Evolutionary conservation across 164 flowering plant genomes (phyloP).

Genomic region (grape (Vitis vinifera)): DNA sequence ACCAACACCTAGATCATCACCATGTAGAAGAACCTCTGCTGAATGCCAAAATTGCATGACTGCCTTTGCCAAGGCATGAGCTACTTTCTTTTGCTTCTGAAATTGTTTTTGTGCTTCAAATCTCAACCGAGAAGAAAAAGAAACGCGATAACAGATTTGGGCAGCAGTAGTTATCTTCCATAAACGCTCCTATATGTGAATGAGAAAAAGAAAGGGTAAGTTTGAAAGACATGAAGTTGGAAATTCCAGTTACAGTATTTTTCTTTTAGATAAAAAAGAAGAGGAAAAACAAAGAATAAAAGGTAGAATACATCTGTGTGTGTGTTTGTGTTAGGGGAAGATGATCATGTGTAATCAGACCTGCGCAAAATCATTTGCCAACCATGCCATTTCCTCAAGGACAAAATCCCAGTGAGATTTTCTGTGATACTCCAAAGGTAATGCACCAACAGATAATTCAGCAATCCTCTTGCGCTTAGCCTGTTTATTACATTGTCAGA

Average conservation of each 20-base stretch:
- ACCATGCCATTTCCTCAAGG: slow-evolving; percentile 98
- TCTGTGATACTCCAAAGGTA: slow-evolving; percentile 35
- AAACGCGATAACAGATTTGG: slow-evolving; percentile 57
- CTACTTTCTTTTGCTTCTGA: slow-evolving; percentile 50
- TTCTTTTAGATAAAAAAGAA: background rate
- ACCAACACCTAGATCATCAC: slow-evolving; percentile 19
- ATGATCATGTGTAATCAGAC: slow-evolving; percentile 27
- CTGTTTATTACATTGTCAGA: slow-evolving; percentile 42
- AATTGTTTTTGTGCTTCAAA: slow-evolving; percentile 36
- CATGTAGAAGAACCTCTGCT: slow-evolving; percentile 38
- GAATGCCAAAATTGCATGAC: slow-evolving; percentile 87
- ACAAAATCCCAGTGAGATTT: slow-evolving; percentile 97
- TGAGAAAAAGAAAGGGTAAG: background rate
- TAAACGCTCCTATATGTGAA: slow-evolving; percentile 67
- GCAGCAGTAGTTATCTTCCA: slow-evolving; percentile 92
- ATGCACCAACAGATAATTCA: slow-evolving; percentile 56
- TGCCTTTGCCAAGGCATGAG: slow-evolving; percentile 65
- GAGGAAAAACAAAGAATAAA: background rate
- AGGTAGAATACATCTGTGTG: too few species aligned
- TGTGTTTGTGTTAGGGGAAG: background rate
- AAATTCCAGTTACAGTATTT: too few species aligned
- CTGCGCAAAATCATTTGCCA: slow-evolving; percentile 99
- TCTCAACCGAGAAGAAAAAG: slow-evolving; percentile 50
- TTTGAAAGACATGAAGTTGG: background rate
- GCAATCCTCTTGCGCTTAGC: slow-evolving; percentile 78